Evolutionary conservation across 139 green algal species (phyloP).

Genomic region (Edaphochlamys debaryana): DNA sequence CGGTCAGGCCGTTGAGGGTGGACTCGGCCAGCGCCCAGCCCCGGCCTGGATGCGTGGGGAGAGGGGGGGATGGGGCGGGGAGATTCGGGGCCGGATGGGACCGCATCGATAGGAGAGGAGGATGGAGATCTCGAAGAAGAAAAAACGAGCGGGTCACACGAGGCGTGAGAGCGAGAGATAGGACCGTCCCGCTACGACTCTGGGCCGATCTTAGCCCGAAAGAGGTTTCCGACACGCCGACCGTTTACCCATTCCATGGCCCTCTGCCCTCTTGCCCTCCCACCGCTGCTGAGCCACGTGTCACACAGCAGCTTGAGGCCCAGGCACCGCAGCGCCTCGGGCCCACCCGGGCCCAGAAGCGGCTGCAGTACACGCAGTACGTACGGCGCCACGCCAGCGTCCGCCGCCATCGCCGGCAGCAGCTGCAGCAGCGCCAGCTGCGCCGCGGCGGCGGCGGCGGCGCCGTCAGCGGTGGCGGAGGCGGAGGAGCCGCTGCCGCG

Average conservation of each 20-base stretch:
- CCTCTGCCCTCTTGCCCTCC: too few relatives aligned
- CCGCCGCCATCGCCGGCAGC: conserved; percentile 45
- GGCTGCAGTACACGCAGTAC: conserved; percentile 56
- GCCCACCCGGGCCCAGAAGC: conserved; percentile 19
- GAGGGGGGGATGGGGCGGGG: too few relatives aligned
- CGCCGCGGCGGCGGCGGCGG: neutral
- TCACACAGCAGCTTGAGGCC: conserved; percentile 54
- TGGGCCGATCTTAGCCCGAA: too few relatives aligned
- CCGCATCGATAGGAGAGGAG: too few relatives aligned
- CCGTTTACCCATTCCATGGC: too few relatives aligned
- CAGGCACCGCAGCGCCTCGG: conserved; percentile 57
- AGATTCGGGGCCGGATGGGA: too few relatives aligned
- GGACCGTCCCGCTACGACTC: too few relatives aligned
- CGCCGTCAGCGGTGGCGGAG: neutral
- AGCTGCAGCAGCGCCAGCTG: conserved; percentile 53
- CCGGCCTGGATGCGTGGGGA: conserved; percentile 29
- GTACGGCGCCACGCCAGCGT: conserved; percentile 54
- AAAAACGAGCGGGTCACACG: too few relatives aligned
- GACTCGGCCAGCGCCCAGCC: conserved; percentile 47
- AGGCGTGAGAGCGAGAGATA: too few relatives aligned
- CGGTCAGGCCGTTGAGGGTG: conserved; percentile 26
- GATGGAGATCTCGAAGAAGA: too few relatives aligned
- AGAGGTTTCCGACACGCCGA: too few relatives aligned
- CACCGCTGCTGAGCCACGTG: conserved; percentile 56
- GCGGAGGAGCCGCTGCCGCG: neutral